Percentiles rank a stretch among this genome's conserved stretches.
Evolutionary conservation across 192 early-diverging fungal genomes (phyloP).

Genomic region (Coemansia erecta): DNA sequence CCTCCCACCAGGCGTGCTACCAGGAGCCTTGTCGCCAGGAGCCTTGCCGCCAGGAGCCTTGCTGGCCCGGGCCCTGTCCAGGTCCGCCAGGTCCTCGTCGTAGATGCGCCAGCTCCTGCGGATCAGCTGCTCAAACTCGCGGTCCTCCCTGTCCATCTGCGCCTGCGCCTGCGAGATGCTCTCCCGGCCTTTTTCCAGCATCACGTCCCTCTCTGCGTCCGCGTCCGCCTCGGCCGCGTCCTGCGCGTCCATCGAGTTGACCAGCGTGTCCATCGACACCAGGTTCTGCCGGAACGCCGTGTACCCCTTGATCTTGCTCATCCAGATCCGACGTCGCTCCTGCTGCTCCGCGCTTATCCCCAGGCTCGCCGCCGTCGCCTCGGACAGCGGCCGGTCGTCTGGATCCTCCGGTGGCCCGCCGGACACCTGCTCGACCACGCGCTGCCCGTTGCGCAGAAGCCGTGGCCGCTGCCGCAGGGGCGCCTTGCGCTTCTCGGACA

Average conservation of each 20-base stretch:
- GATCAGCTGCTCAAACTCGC: slow-evolving; percentile 43
- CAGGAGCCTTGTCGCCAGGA: no score
- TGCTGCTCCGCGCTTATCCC: slow-evolving; percentile 37
- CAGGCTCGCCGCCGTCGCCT: slow-evolving; percentile 21
- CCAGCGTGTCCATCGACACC: slow-evolving; percentile 30
- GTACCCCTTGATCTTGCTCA: slow-evolving; percentile 42
- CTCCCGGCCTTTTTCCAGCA: not conserved
- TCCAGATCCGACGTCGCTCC: slow-evolving; percentile 41
- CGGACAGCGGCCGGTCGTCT: slow-evolving; percentile 14
- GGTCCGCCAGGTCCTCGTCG: slow-evolving; percentile 26
- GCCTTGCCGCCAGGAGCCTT: no score
- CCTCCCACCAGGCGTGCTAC: no score
- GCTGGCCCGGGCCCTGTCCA: not conserved
- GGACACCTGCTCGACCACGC: not conserved
- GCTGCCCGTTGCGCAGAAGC: slow-evolving; percentile 10
- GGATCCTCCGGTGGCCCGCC: not conserved
- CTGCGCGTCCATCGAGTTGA: slow-evolving; percentile 9
- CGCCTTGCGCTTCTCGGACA: not conserved
- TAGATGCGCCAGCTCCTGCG: slow-evolving; percentile 37
- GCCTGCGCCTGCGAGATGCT: not conserved
- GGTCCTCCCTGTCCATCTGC: slow-evolving; percentile 16
- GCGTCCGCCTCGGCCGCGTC: not conserved
- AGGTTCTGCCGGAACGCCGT: slow-evolving; percentile 28
- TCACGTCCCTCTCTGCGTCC: not conserved
- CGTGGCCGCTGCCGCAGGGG: slow-evolving; percentile 24